Evolutionary conservation across 345 rosid species (phyloP).

Genomic region (Dipteronia dyeriana): DNA sequence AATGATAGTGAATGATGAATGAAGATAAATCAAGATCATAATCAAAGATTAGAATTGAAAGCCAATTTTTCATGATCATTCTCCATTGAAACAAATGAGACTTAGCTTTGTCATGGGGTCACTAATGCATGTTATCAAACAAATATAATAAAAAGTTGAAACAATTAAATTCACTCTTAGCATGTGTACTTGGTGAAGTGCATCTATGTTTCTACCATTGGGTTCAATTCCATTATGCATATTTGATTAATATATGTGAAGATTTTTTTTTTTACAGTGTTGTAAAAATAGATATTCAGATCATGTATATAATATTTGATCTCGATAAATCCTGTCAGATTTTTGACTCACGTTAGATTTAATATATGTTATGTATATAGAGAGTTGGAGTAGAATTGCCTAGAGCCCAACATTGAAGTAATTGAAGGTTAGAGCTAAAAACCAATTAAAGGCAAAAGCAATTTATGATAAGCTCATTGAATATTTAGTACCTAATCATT

Average conservation of each 20-base stretch:
- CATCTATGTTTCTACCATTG: too few species aligned
- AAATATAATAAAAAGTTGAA: background rate
- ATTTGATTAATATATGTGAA: too few species aligned
- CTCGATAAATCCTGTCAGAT: too few species aligned
- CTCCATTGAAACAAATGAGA: background rate
- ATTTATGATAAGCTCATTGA: conserved; percentile 47
- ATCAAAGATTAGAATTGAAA: conserved; percentile 25
- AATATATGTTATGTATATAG: too few species aligned
- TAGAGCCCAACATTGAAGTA: conserved; percentile 26
- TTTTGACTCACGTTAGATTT: too few species aligned
- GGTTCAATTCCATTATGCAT: too few species aligned
- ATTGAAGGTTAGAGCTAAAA: background rate
- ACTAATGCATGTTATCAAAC: background rate
- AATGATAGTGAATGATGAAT: conserved; percentile 5
- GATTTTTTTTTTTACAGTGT: too few species aligned
- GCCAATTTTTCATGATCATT: background rate
- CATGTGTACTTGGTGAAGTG: too few species aligned
- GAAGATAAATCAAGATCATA: conserved; percentile 2
- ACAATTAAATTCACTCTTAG: too few species aligned
- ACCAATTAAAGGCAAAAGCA: conserved; percentile 18
- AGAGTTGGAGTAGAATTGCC: background rate
- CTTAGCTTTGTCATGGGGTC: background rate
- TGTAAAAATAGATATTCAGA: too few species aligned
- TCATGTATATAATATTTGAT: too few species aligned
- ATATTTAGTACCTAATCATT: conserved; percentile 45